phyloP scores from a whole-genome alignment of 164 flowering plant genomes.

The Chloranthus sessilifolius region DNA sequence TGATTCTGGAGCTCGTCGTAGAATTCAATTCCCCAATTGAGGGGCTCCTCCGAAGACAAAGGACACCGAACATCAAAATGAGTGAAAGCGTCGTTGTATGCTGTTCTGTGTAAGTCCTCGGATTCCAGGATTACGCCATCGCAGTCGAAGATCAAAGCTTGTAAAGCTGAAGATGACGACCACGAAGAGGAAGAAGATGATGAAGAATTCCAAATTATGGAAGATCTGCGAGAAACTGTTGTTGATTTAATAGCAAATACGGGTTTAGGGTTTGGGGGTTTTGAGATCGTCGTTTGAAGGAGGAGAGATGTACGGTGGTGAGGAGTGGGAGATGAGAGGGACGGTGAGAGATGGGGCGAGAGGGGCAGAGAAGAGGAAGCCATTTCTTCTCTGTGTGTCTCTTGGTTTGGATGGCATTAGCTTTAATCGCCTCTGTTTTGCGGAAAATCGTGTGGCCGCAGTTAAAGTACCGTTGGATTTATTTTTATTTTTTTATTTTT shows the following conservation, averaged over 20 bases:
- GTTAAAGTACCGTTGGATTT: too few species aligned
- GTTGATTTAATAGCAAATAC: too few species aligned
- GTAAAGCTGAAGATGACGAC: constrained; percentile 28
- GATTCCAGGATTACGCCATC: constrained; percentile 96
- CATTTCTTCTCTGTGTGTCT: background rate
- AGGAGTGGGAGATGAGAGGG: background rate
- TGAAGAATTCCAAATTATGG: too few species aligned
- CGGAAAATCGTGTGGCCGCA: too few species aligned
- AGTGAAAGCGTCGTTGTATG: constrained; percentile 86
- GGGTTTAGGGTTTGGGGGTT: too few species aligned
- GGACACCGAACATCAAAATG: constrained; percentile 75
- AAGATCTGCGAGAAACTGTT: too few species aligned
- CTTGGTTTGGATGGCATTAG: too few species aligned
- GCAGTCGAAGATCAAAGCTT: constrained; percentile 91
- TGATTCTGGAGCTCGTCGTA: constrained; percentile 90
- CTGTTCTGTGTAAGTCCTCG: constrained; percentile 86
- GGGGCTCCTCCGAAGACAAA: constrained; percentile 35
- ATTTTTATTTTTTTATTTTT: too few species aligned
- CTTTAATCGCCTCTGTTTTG: too few species aligned
- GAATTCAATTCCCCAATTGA: constrained; percentile 69
- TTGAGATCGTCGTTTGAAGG: too few species aligned
- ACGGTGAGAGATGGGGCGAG: background rate
- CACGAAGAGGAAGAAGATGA: background rate
- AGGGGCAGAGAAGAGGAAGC: background rate
- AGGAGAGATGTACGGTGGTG: too few species aligned